Evolutionary conservation across 2,329 filamentous ascomycete species (phyloP).

Genomic region (Cladorrhinum sp.): DNA sequence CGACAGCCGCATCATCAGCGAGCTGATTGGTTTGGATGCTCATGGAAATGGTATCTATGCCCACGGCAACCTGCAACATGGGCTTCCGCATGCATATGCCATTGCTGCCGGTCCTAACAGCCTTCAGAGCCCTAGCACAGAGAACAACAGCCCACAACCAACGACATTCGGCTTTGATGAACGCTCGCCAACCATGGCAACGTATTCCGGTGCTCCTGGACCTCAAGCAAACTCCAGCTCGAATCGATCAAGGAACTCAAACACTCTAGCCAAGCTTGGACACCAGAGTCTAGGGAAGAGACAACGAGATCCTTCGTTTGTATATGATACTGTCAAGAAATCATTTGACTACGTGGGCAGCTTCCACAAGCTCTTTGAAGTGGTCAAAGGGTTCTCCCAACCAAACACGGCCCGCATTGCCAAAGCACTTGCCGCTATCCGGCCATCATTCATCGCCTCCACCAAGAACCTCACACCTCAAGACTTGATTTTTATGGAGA

Average conservation of each 20-base stretch:
- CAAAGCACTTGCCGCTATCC: conserved; percentile 81
- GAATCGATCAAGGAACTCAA: conserved; percentile 44
- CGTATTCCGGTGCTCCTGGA: conserved; percentile 30
- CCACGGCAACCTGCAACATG: conserved; percentile 59
- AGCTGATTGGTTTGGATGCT: conserved; percentile 53
- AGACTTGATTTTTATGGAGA: conserved; percentile 96
- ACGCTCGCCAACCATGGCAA: conserved; percentile 46
- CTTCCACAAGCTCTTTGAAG: conserved; percentile 82
- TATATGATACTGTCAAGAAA: conserved; percentile 86
- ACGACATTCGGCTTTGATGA: conserved; percentile 52
- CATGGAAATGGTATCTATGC: conserved; percentile 47
- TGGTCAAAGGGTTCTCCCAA: conserved; percentile 72
- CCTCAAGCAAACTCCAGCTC: conserved; percentile 30
- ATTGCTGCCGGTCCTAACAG: conserved; percentile 62
- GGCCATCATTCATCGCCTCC: conserved; percentile 89
- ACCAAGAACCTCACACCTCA: conserved; percentile 84
- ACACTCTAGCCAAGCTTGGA: conserved; percentile 39
- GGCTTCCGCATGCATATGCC: conserved; percentile 62
- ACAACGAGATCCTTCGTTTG: conserved; percentile 70
- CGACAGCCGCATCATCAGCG: conserved; percentile 50
- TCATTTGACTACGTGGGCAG: conserved; percentile 88
- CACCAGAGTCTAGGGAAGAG: conserved; percentile 56
- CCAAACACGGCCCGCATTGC: conserved; percentile 80
- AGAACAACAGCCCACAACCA: conserved; percentile 59
- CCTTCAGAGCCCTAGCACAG: conserved; percentile 62